These are phyloP conservation scores for Saxophila tyrrhenica DNA, from an alignment of 495 filamentous ascomycete genomes.

Conservation along the genomic window DNA sequence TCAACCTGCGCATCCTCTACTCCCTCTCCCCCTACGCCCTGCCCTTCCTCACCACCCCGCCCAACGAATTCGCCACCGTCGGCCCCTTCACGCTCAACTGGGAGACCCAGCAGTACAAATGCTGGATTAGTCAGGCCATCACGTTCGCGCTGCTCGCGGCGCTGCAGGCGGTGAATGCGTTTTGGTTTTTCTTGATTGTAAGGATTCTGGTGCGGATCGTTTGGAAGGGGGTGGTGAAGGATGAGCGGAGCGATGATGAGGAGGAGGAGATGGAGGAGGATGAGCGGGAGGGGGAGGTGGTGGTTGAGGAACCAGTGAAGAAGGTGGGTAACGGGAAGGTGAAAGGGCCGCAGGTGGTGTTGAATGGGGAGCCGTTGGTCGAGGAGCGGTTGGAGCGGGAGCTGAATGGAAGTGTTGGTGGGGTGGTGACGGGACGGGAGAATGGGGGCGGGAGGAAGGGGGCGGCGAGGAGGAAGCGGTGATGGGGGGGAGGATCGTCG, in stretches of 20 bases:
- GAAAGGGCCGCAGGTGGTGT: constrained; percentile 4
- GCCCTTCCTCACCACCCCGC: constrained; percentile 2
- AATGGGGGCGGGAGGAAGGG: background rate
- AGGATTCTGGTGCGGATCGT: constrained; percentile 27
- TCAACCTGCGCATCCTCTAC: constrained; percentile 81
- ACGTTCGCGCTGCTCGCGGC: constrained; percentile 27
- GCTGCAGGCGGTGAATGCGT: constrained; percentile 31
- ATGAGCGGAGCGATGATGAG: constrained; percentile 32
- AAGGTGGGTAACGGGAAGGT: constrained; percentile 1
- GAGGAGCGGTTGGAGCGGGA: constrained; percentile 1
- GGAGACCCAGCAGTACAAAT: constrained; percentile 34
- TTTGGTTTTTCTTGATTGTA: constrained; percentile 30
- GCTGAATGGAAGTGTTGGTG: background rate
- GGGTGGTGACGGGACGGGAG: background rate
- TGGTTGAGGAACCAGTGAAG: background rate
- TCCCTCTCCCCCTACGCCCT: constrained; percentile 44
- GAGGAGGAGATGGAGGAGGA: constrained; percentile 23
- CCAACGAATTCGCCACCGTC: constrained; percentile 73
- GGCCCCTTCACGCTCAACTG: constrained; percentile 52
- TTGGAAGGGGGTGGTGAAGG: constrained; percentile 16
- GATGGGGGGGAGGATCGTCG: background rate
- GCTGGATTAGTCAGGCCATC: constrained; percentile 29
- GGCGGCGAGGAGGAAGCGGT: background rate
- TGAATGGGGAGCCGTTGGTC: constrained; percentile 10
- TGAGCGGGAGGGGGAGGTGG: background rate